Evolutionary conservation across 805 yeast genomes (phyloP), one percentile per base, ranked within the genome.

Genomic region (Starmerella sirachaensis): DNA sequence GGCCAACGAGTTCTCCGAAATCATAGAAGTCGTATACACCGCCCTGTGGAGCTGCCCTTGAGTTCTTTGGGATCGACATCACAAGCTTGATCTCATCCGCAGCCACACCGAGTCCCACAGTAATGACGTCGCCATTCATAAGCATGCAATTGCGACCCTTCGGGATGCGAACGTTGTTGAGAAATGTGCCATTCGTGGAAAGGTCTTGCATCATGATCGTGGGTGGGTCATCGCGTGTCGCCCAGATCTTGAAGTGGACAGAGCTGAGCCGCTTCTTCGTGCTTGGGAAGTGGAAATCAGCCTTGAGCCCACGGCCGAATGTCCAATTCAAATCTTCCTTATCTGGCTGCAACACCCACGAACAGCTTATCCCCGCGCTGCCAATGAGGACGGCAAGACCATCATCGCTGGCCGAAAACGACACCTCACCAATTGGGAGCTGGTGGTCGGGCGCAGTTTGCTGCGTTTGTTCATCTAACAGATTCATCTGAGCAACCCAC

Each of bases 101-200:
- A 1, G 78, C 68, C 1, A 86, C 79, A 5, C 97, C 97, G 13
- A 76, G 65, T 0, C 97, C 98, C 0, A 91, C 81, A 1, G 86
- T 71, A 26, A 91, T 78, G 54, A 84, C 94, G 59, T 91, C 99
- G 5, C 97, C 97, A 54, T 84, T 94, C 30, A 77, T 75, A 26
- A 91, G 59, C 39, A 88, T 72, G 56, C 82, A 83, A 51, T 83
- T 82, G 33, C 78, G 73, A 16, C 80, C 80, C 53, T 78, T 80
- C 18, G 76, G 82, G 14, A 88, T 58, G 35, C 83, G 66, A 26
- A 68, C 68, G 22, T 77, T 76, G 61, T 88, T 91, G 33, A 88
- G 61, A 65, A 74, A 79, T 0, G 98, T 91, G 6, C 98, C 98
- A 61, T 91, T 91, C 2, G 97, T 88, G 1, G 94, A 80, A 2